Percentiles rank a stretch among this genome's conserved stretches.
Evolutionary conservation across 305 asterid species (phyloP).

Genomic region (Galium porrigens): DNA sequence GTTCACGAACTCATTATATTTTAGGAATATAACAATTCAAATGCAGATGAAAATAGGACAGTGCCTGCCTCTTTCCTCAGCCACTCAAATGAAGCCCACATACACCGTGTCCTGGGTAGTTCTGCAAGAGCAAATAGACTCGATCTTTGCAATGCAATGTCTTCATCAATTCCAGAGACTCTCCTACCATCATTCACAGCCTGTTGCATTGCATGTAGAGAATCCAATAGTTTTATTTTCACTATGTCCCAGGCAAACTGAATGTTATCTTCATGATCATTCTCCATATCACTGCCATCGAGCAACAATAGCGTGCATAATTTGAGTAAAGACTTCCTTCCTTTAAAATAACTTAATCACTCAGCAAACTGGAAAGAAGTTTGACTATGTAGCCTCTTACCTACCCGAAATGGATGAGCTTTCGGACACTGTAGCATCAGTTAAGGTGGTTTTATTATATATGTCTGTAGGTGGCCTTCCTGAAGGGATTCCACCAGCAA

Average conservation of each 20-base stretch:
- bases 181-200: slow-evolving; percentile 30
- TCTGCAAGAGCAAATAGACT: slow-evolving; percentile 68
- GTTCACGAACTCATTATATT: not conserved
- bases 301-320: slow-evolving; percentile 14
- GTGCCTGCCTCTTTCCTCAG: slow-evolving; percentile 79
- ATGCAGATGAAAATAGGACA: slow-evolving; percentile 20
- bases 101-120: slow-evolving; percentile 68
- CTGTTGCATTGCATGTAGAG: slow-evolving; percentile 36
- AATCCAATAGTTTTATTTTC: slow-evolving; percentile 51
- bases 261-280: slow-evolving; percentile 31
- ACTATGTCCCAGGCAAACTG: slow-evolving; percentile 74
- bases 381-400: slow-evolving; percentile 50
- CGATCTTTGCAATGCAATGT: slow-evolving; percentile 35
- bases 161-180: slow-evolving; percentile 30
- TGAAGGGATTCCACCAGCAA: slow-evolving; percentile 63
- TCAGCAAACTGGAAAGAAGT: slow-evolving; percentile 20
- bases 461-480: slow-evolving; percentile 24
- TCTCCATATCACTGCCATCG: slow-evolving; percentile 35
- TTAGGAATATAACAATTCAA: not conserved
- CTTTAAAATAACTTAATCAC: slow-evolving; percentile 10
- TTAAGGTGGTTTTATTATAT: slow-evolving; percentile 21
- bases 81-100: slow-evolving; percentile 74
- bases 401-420: slow-evolving; percentile 64
- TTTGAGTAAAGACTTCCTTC: slow-evolving; percentile 3
- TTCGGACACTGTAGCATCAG: slow-evolving; percentile 32